Conservation (phyloP, 2,329 filamentous ascomycete genomes). For the Dothistroma pini region DNA sequence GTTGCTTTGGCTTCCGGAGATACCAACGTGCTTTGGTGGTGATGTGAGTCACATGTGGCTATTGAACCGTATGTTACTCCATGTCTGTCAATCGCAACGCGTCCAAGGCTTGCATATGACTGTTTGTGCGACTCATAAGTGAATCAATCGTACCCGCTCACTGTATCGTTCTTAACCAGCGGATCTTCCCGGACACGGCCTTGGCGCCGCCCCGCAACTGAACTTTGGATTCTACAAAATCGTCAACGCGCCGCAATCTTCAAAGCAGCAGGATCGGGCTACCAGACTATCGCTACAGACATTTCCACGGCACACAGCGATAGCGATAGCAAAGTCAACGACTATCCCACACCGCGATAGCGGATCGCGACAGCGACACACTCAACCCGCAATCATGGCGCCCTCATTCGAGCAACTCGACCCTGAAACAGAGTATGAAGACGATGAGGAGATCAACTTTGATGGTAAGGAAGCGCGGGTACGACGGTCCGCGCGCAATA, state of each 20-base stretch:
- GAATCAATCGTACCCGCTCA: not conserved
- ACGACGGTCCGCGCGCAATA: not conserved
- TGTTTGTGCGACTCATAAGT: not conserved
- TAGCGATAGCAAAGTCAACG: not conserved
- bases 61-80: not conserved
- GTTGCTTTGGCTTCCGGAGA: not conserved
- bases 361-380: not conserved
- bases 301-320: not conserved
- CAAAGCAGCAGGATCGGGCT: not conserved
- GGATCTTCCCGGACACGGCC: not conserved
- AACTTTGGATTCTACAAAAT: not conserved
- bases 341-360: not conserved
- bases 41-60: not conserved
- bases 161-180: not conserved
- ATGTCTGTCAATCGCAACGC: not conserved
- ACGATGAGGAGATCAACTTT: conserved; percentile 91
- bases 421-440: conserved; percentile 80
- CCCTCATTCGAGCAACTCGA: conserved; percentile 83
- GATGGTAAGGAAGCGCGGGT: conserved; percentile 38
- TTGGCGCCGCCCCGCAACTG: not conserved
- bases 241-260: not conserved
- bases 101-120: not conserved
- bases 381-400: conserved; percentile 65
- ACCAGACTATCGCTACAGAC: not conserved
- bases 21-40: not conserved